A percentile compares a stretch with the other conserved stretches of the same genome.
phyloP scores from a whole-genome alignment of 2,329 filamentous ascomycete genomes.

The Sclerotinia spermophila region DNA sequence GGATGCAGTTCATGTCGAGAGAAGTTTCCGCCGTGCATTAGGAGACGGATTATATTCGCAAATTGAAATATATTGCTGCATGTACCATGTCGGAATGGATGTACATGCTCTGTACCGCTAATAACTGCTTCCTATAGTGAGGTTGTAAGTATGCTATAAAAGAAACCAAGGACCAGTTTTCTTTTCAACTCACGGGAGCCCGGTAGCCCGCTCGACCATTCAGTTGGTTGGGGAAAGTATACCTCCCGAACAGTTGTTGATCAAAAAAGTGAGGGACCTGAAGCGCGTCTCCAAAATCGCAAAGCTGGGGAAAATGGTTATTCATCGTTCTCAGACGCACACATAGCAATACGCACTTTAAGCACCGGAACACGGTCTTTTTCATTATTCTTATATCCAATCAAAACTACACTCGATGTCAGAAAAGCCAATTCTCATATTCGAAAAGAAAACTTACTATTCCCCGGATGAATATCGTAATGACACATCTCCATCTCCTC shows the following conservation, averaged over 20 bases:
- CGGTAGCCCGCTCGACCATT: not conserved
- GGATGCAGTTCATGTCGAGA: not conserved
- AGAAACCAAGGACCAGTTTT: not conserved
- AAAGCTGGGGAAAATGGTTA: conserved; percentile 11
- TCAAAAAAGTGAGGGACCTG: not conserved
- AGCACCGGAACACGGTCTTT: not conserved
- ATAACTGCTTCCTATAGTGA: not conserved
- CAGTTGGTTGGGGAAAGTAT: not conserved
- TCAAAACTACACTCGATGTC: not conserved
- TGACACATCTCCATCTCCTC: not conserved
- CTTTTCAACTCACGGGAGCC: not conserved
- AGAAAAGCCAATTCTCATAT: not conserved
- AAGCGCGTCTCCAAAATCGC: conserved; percentile 9
- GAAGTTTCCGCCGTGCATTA: not conserved
- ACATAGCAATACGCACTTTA: not conserved
- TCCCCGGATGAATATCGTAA: conserved; percentile 4
- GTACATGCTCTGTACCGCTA: not conserved
- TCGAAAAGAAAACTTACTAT: not conserved
- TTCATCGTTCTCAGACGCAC: not conserved
- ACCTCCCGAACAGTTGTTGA: not conserved
- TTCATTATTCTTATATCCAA: not conserved
- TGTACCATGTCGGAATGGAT: conserved; percentile 1
- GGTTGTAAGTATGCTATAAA: not conserved
- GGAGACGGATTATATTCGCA: not conserved
- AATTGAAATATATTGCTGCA: conserved; percentile 14